phyloP scores from a whole-genome alignment of 192 early-diverging fungal genomes.

The Gryganskiella cystojenkinii region DNA sequence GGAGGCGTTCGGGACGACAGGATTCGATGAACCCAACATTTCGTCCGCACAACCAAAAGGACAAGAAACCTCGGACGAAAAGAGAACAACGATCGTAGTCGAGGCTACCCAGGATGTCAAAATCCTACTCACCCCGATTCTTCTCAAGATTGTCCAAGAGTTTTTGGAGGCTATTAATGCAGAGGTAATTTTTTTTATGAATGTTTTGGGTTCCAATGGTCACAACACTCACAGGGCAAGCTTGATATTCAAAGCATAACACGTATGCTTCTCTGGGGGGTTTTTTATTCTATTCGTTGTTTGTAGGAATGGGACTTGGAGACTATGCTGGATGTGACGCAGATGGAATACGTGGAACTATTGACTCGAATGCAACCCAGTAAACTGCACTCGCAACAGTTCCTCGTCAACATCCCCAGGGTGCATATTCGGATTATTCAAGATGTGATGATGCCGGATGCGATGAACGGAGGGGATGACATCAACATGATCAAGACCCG shows the following conservation, averaged over 20 bases:
- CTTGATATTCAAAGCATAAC: too few relatives aligned
- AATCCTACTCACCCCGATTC: conserved; percentile 74
- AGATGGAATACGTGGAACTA: conserved; percentile 70
- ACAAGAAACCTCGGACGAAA: conserved; percentile 45
- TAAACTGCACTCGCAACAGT: conserved; percentile 60
- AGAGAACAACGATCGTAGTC: conserved; percentile 58
- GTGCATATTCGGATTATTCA: conserved; percentile 76
- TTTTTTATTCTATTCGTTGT: too few relatives aligned
- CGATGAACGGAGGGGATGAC: conserved; percentile 58
- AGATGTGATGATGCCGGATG: conserved; percentile 75
- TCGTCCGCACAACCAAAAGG: conserved; percentile 44
- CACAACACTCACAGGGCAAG: background rate
- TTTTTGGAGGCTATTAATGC: conserved; percentile 66
- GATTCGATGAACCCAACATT: conserved; percentile 2
- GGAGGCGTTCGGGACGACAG: conserved; percentile 25
- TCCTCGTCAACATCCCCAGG: conserved; percentile 64
- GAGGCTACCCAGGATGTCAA: conserved; percentile 65
- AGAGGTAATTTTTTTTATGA: conserved; percentile 44
- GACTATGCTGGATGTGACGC: conserved; percentile 72
- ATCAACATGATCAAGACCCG: conserved; percentile 62
- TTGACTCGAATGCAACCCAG: conserved; percentile 63
- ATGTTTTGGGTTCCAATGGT: background rate
- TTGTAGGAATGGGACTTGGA: conserved; percentile 75
- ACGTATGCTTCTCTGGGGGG: too few relatives aligned
- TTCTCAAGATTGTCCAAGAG: conserved; percentile 74